phyloP scores from a whole-genome alignment of 2,329 filamentous ascomycete genomes.

The Ophiostoma piceae region DNA sequence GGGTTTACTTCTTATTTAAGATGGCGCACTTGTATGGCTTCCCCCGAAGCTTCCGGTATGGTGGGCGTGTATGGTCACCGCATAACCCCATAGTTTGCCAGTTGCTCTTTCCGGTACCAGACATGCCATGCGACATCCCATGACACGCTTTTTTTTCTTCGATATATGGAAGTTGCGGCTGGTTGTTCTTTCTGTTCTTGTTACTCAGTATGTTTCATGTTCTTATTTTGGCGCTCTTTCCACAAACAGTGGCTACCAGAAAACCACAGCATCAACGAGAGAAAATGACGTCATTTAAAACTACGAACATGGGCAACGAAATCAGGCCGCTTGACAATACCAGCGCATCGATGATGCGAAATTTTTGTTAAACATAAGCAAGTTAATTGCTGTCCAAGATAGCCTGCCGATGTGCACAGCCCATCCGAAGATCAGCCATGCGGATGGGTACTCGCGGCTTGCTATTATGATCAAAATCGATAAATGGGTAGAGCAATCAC shows the following conservation, averaged over 20 bases:
- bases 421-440: background rate
- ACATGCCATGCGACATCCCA: background rate
- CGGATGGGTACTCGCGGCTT: background rate
- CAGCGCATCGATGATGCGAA: background rate
- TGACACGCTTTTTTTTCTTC: background rate
- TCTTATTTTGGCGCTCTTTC: background rate
- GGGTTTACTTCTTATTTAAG: background rate
- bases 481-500: background rate
- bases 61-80: background rate
- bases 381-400: background rate
- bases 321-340: background rate
- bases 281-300: background rate
- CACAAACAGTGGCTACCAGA: background rate
- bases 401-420: background rate
- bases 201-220: background rate
- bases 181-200: background rate
- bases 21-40: background rate
- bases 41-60: slow-evolving; percentile 3
- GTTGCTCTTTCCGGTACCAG: background rate
- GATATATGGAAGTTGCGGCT: background rate
- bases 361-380: background rate
- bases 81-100: background rate
- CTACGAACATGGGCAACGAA: background rate
- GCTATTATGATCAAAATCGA: background rate
- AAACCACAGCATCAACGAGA: background rate